Base-by-base conservation (phyloP, 2,329 filamentous ascomycete genomes). In the Paecilomyces fulvus region DNA sequence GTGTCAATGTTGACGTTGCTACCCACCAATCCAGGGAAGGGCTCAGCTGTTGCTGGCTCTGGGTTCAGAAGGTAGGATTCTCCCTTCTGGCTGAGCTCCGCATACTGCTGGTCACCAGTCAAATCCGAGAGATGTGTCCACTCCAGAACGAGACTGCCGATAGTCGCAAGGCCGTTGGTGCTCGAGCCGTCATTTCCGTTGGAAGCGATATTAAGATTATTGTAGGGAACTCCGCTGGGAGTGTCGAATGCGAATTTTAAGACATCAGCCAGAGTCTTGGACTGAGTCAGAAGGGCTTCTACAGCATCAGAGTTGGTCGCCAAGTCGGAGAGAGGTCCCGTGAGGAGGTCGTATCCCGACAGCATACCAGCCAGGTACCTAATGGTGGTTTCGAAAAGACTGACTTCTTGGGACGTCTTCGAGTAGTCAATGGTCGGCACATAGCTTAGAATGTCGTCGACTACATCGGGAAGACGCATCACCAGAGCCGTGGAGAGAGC, bases 311-410 rank as follows among this genome's bases (percentile, higher is more conserved):
- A 66, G 63, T 80, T 74, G 8, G 71, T 65, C 50, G 79, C 77
- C 12, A 86, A 73, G 30, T 78, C 61, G 14, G 77, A 74, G 17
- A 85, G 77, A 0, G 87, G 87, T 0, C 88, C 88, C 1, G 77
- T 85, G 51, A 95, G 75, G 52, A 96, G 79, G 58, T 80, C 78
- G 62, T 79, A 80, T 3, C 86, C 89, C 2, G 90, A 88, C 8
- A 96, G 68, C 64, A 96, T 79, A 14, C 90, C 91, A 9, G 83
- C 91, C 0, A 96, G 75, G 65, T 95, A 95, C 28, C 91, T 85
- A 66, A 96, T 95, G 0, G 89, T 96, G 0, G 90, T 95, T 73
- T 96, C 91, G 65, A 96, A 96, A 7, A 96, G 73, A 37, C 87
- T 92, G 52, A 95, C 84, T 9, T 77, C 72, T 1, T 77, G 71